These are phyloP conservation scores for Stylosanthes scabra DNA, from an alignment of 331 rosid species.

Conservation along the genomic window DNA sequence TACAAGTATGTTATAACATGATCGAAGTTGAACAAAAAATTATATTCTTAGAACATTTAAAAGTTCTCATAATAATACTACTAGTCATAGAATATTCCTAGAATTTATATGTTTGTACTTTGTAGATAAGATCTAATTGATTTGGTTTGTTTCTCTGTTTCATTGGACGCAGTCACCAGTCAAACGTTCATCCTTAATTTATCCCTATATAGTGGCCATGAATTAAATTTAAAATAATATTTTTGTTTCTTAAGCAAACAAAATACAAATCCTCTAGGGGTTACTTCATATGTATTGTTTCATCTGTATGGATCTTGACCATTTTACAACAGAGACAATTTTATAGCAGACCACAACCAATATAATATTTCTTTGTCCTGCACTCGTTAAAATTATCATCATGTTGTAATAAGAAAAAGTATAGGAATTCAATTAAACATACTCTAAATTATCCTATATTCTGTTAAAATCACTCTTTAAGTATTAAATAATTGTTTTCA, in stretches of 20 bases:
- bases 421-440: no score
- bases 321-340: conserved; percentile 29
- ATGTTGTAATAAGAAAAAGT: no score
- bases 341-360: not conserved
- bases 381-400: no score
- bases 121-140: not conserved
- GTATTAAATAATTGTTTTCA: no score
- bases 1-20: no score
- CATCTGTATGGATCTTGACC: conserved; percentile 6
- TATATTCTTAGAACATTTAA: no score
- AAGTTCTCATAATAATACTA: no score
- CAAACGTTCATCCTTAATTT: not conserved
- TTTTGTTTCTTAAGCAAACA: conserved; percentile 29
- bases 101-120: not conserved
- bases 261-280: conserved; percentile 15
- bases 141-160: conserved; percentile 12
- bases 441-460: no score
- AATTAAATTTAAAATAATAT: not conserved
- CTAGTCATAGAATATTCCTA: not conserved
- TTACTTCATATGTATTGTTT: not conserved
- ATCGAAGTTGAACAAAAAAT: no score
- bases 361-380: no score
- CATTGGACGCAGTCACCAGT: not conserved
- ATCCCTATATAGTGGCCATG: not conserved
- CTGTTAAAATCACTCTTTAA: no score